Percentiles rank a stretch among this genome's conserved stretches.
phyloP scores from a whole-genome alignment of 2,329 filamentous ascomycete genomes.

The Knufia fluminis region DNA sequence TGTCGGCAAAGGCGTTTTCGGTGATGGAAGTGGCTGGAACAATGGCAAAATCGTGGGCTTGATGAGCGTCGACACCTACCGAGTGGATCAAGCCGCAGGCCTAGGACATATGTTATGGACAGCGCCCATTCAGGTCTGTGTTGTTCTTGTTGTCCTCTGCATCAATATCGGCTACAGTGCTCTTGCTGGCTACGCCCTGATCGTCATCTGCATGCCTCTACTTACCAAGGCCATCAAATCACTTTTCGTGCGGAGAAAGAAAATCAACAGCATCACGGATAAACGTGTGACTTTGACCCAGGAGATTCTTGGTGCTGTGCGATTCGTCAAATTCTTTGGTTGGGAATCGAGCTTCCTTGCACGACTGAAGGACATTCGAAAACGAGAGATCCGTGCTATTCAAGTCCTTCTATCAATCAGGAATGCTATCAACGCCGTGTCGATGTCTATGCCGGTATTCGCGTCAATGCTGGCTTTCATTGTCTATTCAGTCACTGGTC shows the following conservation, averaged over 20 bases:
- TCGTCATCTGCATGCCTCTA: conserved; percentile 68
- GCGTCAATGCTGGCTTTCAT: conserved; percentile 94
- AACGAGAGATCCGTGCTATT: conserved; percentile 70
- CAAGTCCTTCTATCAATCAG: conserved; percentile 73
- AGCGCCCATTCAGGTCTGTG: conserved; percentile 64
- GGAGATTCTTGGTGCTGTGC: conserved; percentile 80
- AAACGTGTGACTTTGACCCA: conserved; percentile 84
- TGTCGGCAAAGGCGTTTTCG: conserved; percentile 43
- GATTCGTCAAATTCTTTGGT: conserved; percentile 94
- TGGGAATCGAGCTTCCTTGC: conserved; percentile 85
- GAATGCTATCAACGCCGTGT: conserved; percentile 75
- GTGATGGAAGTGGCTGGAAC: conserved; percentile 74
- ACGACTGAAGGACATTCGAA: conserved; percentile 64
- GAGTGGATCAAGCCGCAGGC: conserved; percentile 77
- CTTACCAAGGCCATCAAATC: conserved; percentile 68
- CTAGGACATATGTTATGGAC: conserved; percentile 92
- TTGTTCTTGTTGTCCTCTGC: conserved; percentile 71
- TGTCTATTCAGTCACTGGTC: conserved; percentile 57
- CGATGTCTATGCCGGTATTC: conserved; percentile 79
- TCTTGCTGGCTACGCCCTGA: conserved; percentile 73
- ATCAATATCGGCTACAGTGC: conserved; percentile 87
- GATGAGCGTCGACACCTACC: conserved; percentile 93
- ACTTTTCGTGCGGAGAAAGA: conserved; percentile 63
- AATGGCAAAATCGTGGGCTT: conserved; percentile 87
- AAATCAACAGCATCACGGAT: conserved; percentile 89